These are phyloP conservation scores for Antitrichia curtipendula DNA, from an alignment of 225 moss, liverwort and hornwort species.

Conservation along the genomic window DNA sequence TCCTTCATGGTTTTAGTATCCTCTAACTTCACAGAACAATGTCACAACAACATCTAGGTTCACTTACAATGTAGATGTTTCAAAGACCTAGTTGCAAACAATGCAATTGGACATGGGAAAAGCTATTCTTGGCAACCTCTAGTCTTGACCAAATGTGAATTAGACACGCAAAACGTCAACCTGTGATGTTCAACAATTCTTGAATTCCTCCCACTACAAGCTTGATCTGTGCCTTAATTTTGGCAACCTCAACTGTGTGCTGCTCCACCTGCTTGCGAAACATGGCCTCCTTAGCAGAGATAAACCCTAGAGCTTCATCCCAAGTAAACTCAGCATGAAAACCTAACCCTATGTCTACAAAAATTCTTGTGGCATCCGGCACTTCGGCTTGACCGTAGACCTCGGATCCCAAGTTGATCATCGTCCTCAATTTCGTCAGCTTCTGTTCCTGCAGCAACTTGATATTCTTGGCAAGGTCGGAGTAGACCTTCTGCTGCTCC, in stretches of 20 bases:
- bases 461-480: conserved; percentile 76
- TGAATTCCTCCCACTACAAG: conserved; percentile 75
- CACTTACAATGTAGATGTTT: background rate
- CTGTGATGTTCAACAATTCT: conserved; percentile 66
- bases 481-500: conserved; percentile 31
- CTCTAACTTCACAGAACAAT: background rate
- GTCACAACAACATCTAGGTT: background rate
- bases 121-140: background rate
- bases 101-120: background rate
- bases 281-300: conserved; percentile 42
- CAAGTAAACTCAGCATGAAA: conserved; percentile 79
- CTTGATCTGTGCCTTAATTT: conserved; percentile 77
- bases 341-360: conserved; percentile 82
- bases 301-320: conserved; percentile 70
- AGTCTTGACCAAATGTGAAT: background rate
- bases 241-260: conserved; percentile 49
- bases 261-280: conserved; percentile 49
- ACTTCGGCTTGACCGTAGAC: conserved; percentile 89
- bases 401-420: conserved; percentile 90
- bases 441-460: conserved; percentile 63
- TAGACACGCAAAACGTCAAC: background rate
- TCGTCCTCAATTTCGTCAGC: conserved; percentile 52
- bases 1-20: background rate
- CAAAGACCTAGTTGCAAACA: background rate
- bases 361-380: conserved; percentile 62